Conservation (phyloP, 768 basidiomycete genomes). For the Lanmaoa rubissima region DNA sequence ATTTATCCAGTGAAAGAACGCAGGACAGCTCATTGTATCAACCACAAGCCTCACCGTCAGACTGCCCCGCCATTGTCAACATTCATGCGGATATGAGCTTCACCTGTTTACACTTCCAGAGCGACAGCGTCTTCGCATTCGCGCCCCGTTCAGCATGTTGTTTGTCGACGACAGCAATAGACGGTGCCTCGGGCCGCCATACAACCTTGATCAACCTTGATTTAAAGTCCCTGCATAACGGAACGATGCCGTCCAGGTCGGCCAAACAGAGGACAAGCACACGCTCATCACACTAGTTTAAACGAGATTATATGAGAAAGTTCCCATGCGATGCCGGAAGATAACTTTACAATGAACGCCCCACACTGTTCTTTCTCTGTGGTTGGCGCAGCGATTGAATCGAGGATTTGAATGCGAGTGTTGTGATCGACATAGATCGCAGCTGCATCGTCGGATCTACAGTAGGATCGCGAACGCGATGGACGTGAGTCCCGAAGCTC, state of each 20-base stretch:
- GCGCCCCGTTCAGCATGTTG: background rate
- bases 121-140: background rate
- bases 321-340: background rate
- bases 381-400: constrained; percentile 60
- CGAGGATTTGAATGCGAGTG: constrained; percentile 85
- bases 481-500: constrained; percentile 1
- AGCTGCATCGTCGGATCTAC: constrained; percentile 54
- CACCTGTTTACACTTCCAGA: too few species aligned
- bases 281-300: constrained; percentile 69
- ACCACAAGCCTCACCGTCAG: too few species aligned
- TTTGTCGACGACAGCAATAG: constrained; percentile 13
- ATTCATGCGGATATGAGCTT: too few species aligned
- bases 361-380: constrained; percentile 92
- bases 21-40: too few species aligned
- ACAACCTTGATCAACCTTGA: constrained; percentile 78
- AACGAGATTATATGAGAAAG: constrained; percentile 1
- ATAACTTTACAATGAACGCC: constrained; percentile 67
- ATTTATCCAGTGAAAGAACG: too few species aligned
- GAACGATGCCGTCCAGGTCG: constrained; percentile 75
- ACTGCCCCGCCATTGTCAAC: too few species aligned
- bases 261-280: constrained; percentile 86
- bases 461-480: background rate
- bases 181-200: constrained; percentile 53
- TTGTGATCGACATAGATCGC: constrained; percentile 72
- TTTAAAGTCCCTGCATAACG: constrained; percentile 69